Evolutionary conservation across 2,329 filamentous ascomycete species (phyloP).

Genomic region (Fusarium aywerte): DNA sequence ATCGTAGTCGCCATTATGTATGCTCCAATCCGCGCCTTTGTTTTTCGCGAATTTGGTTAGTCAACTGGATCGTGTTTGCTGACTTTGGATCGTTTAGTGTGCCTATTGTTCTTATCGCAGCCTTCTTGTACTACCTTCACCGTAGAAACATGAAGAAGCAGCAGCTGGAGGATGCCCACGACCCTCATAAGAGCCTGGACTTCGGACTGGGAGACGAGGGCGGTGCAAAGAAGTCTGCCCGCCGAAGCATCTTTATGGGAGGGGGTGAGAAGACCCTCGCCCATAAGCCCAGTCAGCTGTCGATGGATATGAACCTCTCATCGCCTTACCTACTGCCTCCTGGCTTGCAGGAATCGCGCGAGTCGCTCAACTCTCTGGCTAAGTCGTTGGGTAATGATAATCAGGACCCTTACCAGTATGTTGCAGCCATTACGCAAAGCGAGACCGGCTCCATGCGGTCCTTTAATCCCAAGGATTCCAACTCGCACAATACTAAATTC

Average conservation of each 20-base stretch:
- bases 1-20: conserved; percentile 78
- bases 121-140: conserved; percentile 80
- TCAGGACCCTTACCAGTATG: conserved; percentile 85
- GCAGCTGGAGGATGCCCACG: conserved; percentile 80
- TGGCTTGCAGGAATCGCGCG: conserved; percentile 78
- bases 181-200: conserved; percentile 91
- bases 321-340: conserved; percentile 96
- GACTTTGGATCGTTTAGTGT: conserved; percentile 65
- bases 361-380: conserved; percentile 88
- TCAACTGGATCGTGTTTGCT: conserved; percentile 27
- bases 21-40: conserved; percentile 52
- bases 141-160: conserved; percentile 79
- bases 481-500: conserved; percentile 59
- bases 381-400: conserved; percentile 76
- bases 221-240: conserved; percentile 47
- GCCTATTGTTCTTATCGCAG: conserved; percentile 73
- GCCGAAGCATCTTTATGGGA: conserved; percentile 52
- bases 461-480: conserved; percentile 55
- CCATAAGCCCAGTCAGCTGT: conserved; percentile 65
- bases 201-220: conserved; percentile 76
- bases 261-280: conserved; percentile 65
- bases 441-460: conserved; percentile 68
- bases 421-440: conserved; percentile 66
- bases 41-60: conserved; percentile 3
- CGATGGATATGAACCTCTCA: conserved; percentile 78